These are phyloP conservation scores for Penicillium chermesinum DNA, from an alignment of 495 filamentous ascomycete genomes.

Conservation along the genomic window DNA sequence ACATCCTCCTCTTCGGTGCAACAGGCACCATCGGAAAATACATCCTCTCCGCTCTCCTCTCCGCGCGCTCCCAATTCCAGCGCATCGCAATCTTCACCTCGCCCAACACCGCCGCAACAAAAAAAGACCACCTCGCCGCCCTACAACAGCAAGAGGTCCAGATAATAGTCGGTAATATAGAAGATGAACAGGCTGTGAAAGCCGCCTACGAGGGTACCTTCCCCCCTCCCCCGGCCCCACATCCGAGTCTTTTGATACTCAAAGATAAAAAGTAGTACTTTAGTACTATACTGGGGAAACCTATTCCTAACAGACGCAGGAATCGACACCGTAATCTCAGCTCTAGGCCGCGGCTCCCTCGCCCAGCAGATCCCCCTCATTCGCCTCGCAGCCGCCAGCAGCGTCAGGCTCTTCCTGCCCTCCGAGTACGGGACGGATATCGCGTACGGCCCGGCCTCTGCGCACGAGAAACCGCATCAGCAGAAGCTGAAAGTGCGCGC, in stretches of 20 bases:
- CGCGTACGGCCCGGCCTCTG: slow-evolving; percentile 56
- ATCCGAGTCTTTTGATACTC: too few relatives aligned
- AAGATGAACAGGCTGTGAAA: slow-evolving; percentile 45
- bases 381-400: slow-evolving; percentile 48
- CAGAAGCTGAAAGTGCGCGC: slow-evolving; percentile 61
- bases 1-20: slow-evolving; percentile 64
- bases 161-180: slow-evolving; percentile 56
- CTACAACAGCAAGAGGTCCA: slow-evolving; percentile 48
- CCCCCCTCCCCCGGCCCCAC: not conserved
- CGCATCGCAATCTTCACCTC: slow-evolving; percentile 63
- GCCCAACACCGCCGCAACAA: slow-evolving; percentile 39
- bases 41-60: slow-evolving; percentile 56
- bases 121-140: slow-evolving; percentile 30
- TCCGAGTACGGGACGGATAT: slow-evolving; percentile 74
- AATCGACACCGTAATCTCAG: slow-evolving; percentile 63
- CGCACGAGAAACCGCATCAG: slow-evolving; percentile 62
- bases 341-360: slow-evolving; percentile 55
- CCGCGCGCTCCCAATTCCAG: slow-evolving; percentile 46
- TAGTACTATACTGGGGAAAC: too few relatives aligned
- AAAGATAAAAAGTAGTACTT: too few relatives aligned
- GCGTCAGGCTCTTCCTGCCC: slow-evolving; percentile 63
- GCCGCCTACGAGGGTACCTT: slow-evolving; percentile 47
- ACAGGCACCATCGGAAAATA: slow-evolving; percentile 63
- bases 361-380: slow-evolving; percentile 55
- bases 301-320: slow-evolving; percentile 19